Conservation (phyloP, 352 stramenopile genomes). For the Hyaloperonospora arabidopsidis region DNA sequence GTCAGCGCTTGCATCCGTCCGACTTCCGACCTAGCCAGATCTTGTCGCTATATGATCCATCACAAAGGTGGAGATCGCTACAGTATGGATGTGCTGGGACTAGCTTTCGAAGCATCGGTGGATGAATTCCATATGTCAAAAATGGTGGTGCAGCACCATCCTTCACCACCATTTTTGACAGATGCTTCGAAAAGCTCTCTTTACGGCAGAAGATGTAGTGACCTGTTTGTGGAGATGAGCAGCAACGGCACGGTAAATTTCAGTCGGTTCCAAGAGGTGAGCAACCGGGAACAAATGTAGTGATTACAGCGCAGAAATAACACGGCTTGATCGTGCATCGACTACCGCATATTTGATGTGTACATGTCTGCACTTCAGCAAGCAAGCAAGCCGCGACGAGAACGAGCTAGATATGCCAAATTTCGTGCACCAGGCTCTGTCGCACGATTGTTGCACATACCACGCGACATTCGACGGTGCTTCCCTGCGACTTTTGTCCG, state of each 20-base stretch:
- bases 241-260: slow-evolving; percentile 25
- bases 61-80: slow-evolving; percentile 26
- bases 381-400: slow-evolving; percentile 29
- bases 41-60: slow-evolving; percentile 31
- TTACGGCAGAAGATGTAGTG: slow-evolving; percentile 21
- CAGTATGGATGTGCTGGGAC: slow-evolving; percentile 29
- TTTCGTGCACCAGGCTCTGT: slow-evolving; percentile 18
- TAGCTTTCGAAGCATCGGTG: too few species aligned
- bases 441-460: slow-evolving; percentile 22
- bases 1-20: slow-evolving; percentile 28
- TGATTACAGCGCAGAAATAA: slow-evolving; percentile 24
- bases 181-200: slow-evolving; percentile 10
- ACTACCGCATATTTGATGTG: slow-evolving; percentile 23
- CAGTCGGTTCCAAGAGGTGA: slow-evolving; percentile 28
- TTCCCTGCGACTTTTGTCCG: slow-evolving; percentile 17
- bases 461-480: slow-evolving; percentile 13
- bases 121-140: too few species aligned
- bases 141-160: slow-evolving; percentile 12
- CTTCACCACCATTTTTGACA: slow-evolving; percentile 52
- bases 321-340: slow-evolving; percentile 18
- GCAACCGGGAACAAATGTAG: slow-evolving; percentile 23
- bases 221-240: slow-evolving; percentile 15
- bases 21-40: slow-evolving; percentile 32
- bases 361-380: slow-evolving; percentile 32
- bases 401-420: slow-evolving; percentile 21